A percentile compares a stretch with the other conserved stretches of the same genome.
Conservation (phyloP, 306 rosid species). For the Begonia fuchsioides region DNA sequence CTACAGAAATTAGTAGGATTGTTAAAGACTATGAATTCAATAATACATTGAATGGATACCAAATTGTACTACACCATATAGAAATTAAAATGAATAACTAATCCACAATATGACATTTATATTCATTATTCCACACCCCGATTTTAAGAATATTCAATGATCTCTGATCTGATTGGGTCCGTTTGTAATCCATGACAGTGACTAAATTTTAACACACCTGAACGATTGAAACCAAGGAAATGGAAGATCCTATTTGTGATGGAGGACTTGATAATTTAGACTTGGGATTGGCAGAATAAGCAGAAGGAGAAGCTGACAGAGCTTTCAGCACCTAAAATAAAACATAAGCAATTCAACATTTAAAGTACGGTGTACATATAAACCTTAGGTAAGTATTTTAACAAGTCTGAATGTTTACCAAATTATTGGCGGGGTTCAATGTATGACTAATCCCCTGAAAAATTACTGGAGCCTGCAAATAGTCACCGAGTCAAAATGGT, state of each 20-base stretch:
- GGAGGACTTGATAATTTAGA: conserved; percentile 80
- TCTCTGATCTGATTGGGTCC: no score
- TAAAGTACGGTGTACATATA: conserved; percentile 7
- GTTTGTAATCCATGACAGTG: no score
- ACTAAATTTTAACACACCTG: conserved; percentile 31
- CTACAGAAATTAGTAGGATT: no score
- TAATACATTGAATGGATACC: no score
- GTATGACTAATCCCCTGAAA: conserved; percentile 93
- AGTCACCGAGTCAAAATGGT: conserved; percentile 7
- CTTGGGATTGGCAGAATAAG: conserved; percentile 80
- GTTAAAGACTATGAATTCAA: no score
- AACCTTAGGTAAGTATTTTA: conserved; percentile 5
- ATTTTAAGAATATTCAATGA: no score
- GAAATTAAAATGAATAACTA: no score
- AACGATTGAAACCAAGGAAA: conserved; percentile 74
- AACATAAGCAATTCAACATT: not conserved
- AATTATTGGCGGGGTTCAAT: conserved; percentile 59
- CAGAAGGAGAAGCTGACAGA: conserved; percentile 82
- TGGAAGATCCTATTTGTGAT: conserved; percentile 67
- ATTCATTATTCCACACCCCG: no score
- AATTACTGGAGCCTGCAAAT: conserved; percentile 84
- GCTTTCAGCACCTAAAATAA: conserved; percentile 65
- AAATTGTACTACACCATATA: no score
- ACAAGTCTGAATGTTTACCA: conserved; percentile 37
- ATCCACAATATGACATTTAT: no score